phyloP scores from a whole-genome alignment of 805 yeast genomes.

The Cyberlindnera euphorbiae region DNA sequence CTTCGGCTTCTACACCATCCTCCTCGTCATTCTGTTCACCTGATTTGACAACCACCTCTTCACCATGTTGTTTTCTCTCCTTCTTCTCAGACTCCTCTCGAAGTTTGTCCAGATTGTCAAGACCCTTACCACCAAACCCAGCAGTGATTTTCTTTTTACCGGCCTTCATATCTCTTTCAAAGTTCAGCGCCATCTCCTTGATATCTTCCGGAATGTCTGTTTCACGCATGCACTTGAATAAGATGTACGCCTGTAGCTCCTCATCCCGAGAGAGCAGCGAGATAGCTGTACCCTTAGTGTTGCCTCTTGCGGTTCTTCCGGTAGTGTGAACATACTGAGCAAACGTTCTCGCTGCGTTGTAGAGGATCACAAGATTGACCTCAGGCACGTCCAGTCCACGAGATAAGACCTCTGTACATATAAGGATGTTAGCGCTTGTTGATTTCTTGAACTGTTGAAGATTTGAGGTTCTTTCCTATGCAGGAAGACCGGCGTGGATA shows the following conservation, averaged over 20 bases:
- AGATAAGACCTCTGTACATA: conserved; percentile 94
- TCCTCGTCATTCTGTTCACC: no score
- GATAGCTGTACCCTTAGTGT: conserved; percentile 63
- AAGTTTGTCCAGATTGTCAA: conserved; percentile 66
- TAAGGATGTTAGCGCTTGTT: conserved; percentile 49
- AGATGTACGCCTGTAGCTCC: conserved; percentile 60
- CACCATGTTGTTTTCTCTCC: conserved; percentile 48
- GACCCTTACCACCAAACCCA: conserved; percentile 94
- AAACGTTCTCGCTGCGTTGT: conserved; percentile 77
- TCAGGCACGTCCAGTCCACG: conserved; percentile 93
- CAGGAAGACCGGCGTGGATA: conserved; percentile 91
- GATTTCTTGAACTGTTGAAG: conserved; percentile 57
- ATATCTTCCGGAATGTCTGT: conserved; percentile 50
- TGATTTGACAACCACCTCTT: conserved; percentile 32
- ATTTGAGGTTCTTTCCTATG: conserved; percentile 72
- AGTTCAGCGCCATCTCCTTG: conserved; percentile 44
- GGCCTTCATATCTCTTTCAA: conserved; percentile 53
- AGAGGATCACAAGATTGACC: conserved; percentile 75
- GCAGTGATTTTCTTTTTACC: conserved; percentile 63
- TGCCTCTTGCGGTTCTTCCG: conserved; percentile 93
- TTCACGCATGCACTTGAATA: conserved; percentile 44
- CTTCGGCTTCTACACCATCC: conserved; percentile 20
- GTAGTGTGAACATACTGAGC: conserved; percentile 96
- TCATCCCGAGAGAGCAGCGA: conserved; percentile 66
- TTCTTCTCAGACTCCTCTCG: conserved; percentile 46